phyloP scores from a whole-genome alignment of 176 grass and related monocot genomes.

The Rhynchospora tenuis region DNA sequence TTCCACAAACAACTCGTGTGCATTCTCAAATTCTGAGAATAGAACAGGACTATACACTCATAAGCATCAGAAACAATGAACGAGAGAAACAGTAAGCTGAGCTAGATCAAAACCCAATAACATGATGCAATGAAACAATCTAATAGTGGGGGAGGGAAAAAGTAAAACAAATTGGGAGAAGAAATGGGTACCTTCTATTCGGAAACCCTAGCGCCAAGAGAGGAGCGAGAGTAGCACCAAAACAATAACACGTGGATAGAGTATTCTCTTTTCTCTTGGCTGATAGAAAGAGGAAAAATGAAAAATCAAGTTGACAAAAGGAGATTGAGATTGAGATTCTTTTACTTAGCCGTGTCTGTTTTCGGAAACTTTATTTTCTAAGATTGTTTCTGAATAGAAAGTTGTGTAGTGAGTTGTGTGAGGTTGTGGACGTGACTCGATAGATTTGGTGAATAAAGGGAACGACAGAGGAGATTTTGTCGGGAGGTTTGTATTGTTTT shows the following conservation, averaged over 20 bases:
- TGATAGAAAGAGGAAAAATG: neutral
- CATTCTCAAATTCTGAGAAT: slow-evolving; percentile 7
- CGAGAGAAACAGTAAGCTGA: neutral
- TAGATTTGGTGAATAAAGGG: neutral
- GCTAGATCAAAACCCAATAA: neutral
- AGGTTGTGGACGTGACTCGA: neutral
- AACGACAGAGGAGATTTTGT: neutral
- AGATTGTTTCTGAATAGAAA: neutral
- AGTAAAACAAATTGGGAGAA: neutral
- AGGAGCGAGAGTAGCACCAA: neutral
- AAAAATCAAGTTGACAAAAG: neutral
- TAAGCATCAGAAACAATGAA: neutral
- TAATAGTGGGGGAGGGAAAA: neutral
- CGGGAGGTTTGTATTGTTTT: neutral
- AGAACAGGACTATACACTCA: neutral
- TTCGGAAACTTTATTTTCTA: neutral
- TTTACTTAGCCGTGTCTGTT: neutral
- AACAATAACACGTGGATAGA: neutral
- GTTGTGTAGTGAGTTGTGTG: neutral
- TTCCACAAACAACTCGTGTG: slow-evolving; percentile 8
- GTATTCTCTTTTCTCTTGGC: neutral
- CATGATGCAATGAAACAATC: neutral
- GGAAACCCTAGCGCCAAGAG: neutral
- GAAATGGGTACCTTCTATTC: neutral
- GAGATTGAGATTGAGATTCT: neutral